A percentile compares a stretch with the other conserved stretches of the same genome.
phyloP scores from a whole-genome alignment of 805 yeast species.

The Metschnikowia gelsemii region DNA sequence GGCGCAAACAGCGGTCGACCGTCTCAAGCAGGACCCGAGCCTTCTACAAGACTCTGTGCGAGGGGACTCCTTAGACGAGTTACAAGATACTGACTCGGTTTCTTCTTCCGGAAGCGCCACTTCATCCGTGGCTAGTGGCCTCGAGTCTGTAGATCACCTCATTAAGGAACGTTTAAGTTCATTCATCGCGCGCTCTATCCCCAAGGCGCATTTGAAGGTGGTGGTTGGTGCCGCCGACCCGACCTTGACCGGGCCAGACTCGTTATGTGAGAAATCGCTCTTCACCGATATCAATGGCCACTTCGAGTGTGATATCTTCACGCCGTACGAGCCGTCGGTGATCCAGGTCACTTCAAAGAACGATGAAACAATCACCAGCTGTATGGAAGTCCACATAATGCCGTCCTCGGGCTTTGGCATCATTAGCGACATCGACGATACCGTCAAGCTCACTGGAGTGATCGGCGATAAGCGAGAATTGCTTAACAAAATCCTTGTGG shows the following conservation, averaged over 20 bases:
- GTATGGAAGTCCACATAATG: slow-evolving; percentile 46
- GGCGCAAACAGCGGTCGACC: slow-evolving; percentile 18
- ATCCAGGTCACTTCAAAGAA: slow-evolving; percentile 50
- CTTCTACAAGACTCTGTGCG: slow-evolving; percentile 10
- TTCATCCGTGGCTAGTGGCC: slow-evolving; percentile 8
- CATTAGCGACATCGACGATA: slow-evolving; percentile 93
- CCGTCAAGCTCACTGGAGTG: slow-evolving; percentile 87
- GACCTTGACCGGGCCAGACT: slow-evolving; percentile 20
- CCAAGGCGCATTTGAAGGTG: slow-evolving; percentile 53
- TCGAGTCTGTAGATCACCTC: slow-evolving; percentile 38
- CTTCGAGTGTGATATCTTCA: slow-evolving; percentile 52
- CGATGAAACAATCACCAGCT: slow-evolving; percentile 48
- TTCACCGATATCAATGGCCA: slow-evolving; percentile 68
- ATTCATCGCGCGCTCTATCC: slow-evolving; percentile 66
- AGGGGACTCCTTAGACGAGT: slow-evolving; percentile 4
- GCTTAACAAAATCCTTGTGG: slow-evolving; percentile 73
- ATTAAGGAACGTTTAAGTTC: slow-evolving; percentile 66
- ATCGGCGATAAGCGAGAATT: slow-evolving; percentile 82
- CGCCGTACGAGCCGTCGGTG: slow-evolving; percentile 60
- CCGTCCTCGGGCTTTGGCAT: slow-evolving; percentile 58
- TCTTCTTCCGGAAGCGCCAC: slow-evolving; percentile 12
- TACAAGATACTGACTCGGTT: slow-evolving; percentile 15
- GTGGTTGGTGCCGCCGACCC: slow-evolving; percentile 53
- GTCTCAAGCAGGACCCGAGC: slow-evolving; percentile 14
- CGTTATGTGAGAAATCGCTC: slow-evolving; percentile 30